Base-by-base conservation (phyloP, 2,329 filamentous ascomycete species). In the Anthostomella pinea region DNA sequence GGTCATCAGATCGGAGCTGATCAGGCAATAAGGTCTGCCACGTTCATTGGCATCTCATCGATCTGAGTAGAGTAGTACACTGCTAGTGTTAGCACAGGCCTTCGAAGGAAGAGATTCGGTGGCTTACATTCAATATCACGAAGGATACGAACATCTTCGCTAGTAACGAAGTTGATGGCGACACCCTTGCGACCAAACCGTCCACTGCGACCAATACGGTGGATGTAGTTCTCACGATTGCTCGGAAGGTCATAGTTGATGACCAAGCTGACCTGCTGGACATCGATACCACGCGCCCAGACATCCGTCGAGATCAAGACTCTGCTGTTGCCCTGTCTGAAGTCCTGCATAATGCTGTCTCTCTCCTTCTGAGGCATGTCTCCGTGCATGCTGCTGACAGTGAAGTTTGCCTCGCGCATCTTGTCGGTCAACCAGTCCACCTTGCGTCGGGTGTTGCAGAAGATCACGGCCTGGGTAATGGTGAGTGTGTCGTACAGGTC, bases 211-310 rank as follows among this genome's bases (percentile, higher is more conserved):
- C 93, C 93, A 56, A 98, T 98, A 54, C 93, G 85, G 73, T 98
- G 93, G 66, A 98, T 97, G 68, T 98, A 98, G 72, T 98, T 98
- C 70, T 98, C 93, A 76, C 93, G 89, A 68, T 98, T 97, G 68
- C 86, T 93, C 3, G 93, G 93, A 41, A 98, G 74, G 63, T 98
- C 93, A 66, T 98, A 98, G 73, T 98, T 98, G 75, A 98, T 98
- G 45, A 98, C 93, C 58, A 98, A 72, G 44, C 87, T 94, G 55
- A 98, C 93, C 66, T 98, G 93, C 69, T 98, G 93, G 32, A 98
- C 93, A 61, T 98, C 93, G 66, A 98, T 98, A 70, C 93, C 93
- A 63, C 93, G 85, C 39, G 93, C 93, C 89, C 91, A 94, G 28
- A 98, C 89, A 62, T 98, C 93, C 1, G 93, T 98, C 22, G 90